These are phyloP conservation scores for Aspergillus biplanus DNA, from an alignment of 495 filamentous ascomycete genomes.

Conservation along the genomic window DNA sequence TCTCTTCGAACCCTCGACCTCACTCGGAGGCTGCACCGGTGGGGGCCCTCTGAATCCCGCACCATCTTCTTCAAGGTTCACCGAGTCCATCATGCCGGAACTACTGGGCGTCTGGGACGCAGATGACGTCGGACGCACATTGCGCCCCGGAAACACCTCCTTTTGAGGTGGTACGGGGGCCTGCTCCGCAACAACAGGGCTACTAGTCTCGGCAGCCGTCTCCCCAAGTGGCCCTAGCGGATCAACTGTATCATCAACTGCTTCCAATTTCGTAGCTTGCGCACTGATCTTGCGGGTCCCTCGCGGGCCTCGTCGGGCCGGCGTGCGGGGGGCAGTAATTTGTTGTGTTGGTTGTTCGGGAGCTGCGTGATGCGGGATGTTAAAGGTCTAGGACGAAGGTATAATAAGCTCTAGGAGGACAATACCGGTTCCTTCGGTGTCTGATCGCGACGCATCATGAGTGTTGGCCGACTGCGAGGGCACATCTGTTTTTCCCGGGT, in stretches of 20 bases:
- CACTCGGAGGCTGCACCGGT: conserved; percentile 69
- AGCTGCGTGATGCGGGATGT: conserved; percentile 37
- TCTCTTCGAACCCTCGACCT: conserved; percentile 49
- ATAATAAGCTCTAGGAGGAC: conserved; percentile 5
- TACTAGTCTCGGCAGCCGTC: conserved; percentile 47
- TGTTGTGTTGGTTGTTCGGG: conserved; percentile 39
- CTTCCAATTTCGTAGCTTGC: conserved; percentile 82
- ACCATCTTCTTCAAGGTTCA: conserved; percentile 66
- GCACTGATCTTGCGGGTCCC: conserved; percentile 76
- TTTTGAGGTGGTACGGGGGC: conserved; percentile 91
- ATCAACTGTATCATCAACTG: conserved; percentile 86
- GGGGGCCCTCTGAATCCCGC: conserved; percentile 67
- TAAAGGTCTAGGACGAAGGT: conserved; percentile 31
- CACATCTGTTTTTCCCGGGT: conserved; percentile 50
- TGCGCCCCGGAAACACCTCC: conserved; percentile 68
- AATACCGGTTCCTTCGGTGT: conserved; percentile 37
- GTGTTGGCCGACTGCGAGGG: conserved; percentile 55
- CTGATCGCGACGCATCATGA: conserved; percentile 30
- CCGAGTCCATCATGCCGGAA: conserved; percentile 61
- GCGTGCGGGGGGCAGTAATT: conserved; percentile 44
- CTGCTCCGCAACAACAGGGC: conserved; percentile 54
- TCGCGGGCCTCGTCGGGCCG: conserved; percentile 55
- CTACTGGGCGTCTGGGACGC: conserved; percentile 52
- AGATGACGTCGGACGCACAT: conserved; percentile 54
- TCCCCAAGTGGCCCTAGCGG: conserved; percentile 86